Conservation (phyloP, 1,284 basidiomycete genomes). For the Cutaneotrichosporon sp. region DNA sequence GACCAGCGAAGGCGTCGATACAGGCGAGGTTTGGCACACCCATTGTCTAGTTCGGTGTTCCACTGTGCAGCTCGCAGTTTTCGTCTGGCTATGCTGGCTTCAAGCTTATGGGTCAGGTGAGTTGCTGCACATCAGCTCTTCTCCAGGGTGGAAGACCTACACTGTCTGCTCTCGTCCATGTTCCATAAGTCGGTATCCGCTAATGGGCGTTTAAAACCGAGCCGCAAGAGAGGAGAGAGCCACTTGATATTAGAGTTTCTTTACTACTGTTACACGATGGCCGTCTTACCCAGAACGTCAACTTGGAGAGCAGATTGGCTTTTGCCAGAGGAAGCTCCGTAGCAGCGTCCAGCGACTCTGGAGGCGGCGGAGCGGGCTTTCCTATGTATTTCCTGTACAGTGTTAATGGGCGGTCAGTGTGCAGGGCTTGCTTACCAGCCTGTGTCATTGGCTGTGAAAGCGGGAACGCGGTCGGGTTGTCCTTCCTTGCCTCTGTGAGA, state of each 20-base stretch:
- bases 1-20: slow-evolving; percentile 53
- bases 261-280: too few species aligned
- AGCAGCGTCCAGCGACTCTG: slow-evolving; percentile 56
- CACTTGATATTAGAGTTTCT: slow-evolving; percentile 22
- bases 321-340: slow-evolving; percentile 57
- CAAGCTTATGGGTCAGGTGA: slow-evolving; percentile 51
- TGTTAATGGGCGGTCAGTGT: too few species aligned
- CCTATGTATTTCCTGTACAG: too few species aligned
- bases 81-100: slow-evolving; percentile 26
- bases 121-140: slow-evolving; percentile 47
- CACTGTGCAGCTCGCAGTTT: slow-evolving; percentile 32
- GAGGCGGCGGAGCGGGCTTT: slow-evolving; percentile 52
- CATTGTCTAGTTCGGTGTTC: slow-evolving; percentile 30
- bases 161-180: slow-evolving; percentile 42
- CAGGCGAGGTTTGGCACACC: slow-evolving; percentile 44
- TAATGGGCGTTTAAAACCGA: slow-evolving; percentile 59
- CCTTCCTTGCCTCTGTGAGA: too few species aligned
- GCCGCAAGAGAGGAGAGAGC: slow-evolving; percentile 61
- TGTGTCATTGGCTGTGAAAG: too few species aligned
- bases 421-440: too few species aligned
- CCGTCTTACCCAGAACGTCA: slow-evolving; percentile 57
- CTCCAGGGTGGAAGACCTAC: slow-evolving; percentile 41
- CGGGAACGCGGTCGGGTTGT: too few species aligned
- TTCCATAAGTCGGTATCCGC: slow-evolving; percentile 67
- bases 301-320: slow-evolving; percentile 56